Base-by-base conservation (phyloP, 495 filamentous ascomycete genomes). In the Podospora tetraspora region DNA sequence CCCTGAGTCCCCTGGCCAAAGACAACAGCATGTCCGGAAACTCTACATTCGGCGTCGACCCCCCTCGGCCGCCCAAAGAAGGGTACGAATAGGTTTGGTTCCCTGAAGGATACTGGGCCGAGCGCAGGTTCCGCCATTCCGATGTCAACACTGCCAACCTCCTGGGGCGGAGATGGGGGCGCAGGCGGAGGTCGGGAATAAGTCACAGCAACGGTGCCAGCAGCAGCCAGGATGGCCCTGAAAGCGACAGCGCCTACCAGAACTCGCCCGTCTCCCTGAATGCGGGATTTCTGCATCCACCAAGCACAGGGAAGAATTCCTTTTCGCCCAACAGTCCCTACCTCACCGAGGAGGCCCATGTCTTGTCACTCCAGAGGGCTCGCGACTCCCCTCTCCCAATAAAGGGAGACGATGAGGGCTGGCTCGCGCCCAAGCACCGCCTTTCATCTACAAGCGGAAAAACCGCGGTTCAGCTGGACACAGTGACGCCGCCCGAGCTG, bases 71-170 rank as follows among this genome's bases (percentile, higher is more conserved):
- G 0, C 71, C 84, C 60, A 82, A 71, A 62, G 77, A 82, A 10
- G 83, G 84, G 1, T 75, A 74, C 63, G 84, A 86, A 74, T 86
- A 80, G 84, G 83, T 86, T 11, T 86, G 83, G 84, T 85, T 82
- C 70, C 83, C 84, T 1, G 80, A 81, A 52, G 84, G 84, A 8
- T 85, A 84, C 68, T 85, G 83, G 84, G 83, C 84, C 11, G 84
- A 86, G 71, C 78, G 84, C 11, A 76, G 83, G 63, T 71, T 78
- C 30, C 68, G 69, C 21, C 71, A 71, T 52, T 43, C 61, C 19
- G 65, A 66, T 21, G 34, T 12, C 10, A n/a, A 29, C 7, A 32
- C 57, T 22, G 66, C 62, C 25, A 71, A 62, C 62, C 34, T 59
- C 16, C 32, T 68, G 16, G 76, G 73, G 61, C 74, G 67, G 61